Base-by-base conservation (phyloP, 805 yeast genomes). In the Sugiyamaella lignohabitans region DNA sequence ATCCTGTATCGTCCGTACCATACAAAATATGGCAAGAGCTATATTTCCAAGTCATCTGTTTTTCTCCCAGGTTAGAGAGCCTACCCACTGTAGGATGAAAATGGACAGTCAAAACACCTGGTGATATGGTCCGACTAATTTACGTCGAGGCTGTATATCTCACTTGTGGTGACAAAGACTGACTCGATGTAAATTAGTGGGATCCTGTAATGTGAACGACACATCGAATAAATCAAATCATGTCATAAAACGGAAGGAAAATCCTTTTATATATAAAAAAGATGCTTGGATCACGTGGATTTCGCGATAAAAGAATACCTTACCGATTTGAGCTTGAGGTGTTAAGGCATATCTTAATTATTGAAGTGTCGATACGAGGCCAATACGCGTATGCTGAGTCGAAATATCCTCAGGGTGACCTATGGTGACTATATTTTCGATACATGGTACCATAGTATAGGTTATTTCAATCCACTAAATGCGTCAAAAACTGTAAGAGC, bases 401-500 rank as follows among this genome's bases (percentile, higher is more conserved):
- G 85, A 11, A 89, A 89, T 67, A 80, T 89, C 38, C 64, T 61
- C 5, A 62, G 74, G 21, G 85, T 91, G 5, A 74, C 72, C 29
- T 76, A 86, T 51, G 97, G 96, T 0, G 71, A 74, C 18, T 74
- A 71, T 54, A 75, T 74, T 49, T 79, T 89, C 51, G 74, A 79
- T 46, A 82, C 97, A 2, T 87, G 97, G 96, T 88, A 84, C 61
- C 93, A 94, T 0, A 84, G 84, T 56, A 76, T 86, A 2, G 94
- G 87, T 0, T 83, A 87, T 60, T 86, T 88, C 53, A 66, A 63
- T 45, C 70, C 71, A 40, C 8, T 8, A 27, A 27, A 27, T 27
- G 65, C 38, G 20, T 32, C 42, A 20, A 30, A 39, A 17, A 29
- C 47, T 18, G 49, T 60, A 24, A 51, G 50, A 44, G 45, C 56